These are phyloP conservation scores for Lodderomyces orthopsilosis DNA, from an alignment of 1,139 yeast species.

Conservation along the genomic window DNA sequence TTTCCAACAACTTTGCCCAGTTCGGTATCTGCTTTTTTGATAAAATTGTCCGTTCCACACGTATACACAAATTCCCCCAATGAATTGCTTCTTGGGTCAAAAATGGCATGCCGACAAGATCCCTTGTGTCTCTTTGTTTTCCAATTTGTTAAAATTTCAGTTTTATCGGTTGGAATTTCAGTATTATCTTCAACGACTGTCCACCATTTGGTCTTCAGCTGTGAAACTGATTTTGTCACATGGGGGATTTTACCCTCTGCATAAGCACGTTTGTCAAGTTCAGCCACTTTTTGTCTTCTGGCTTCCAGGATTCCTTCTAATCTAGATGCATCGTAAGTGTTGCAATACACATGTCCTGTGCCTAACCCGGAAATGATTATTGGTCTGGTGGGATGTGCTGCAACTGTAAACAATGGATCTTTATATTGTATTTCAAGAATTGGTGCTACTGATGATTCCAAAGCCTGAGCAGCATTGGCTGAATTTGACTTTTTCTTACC, in stretches of 20 bases:
- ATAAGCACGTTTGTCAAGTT: slow-evolving; percentile 25
- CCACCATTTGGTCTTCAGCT: slow-evolving; percentile 50
- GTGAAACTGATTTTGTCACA: slow-evolving; percentile 34
- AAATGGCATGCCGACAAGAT: slow-evolving; percentile 72
- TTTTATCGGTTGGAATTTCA: slow-evolving; percentile 26
- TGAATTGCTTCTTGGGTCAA: slow-evolving; percentile 49
- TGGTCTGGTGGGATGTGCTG: slow-evolving; percentile 75
- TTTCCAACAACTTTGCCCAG: slow-evolving; percentile 78
- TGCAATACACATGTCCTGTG: slow-evolving; percentile 68
- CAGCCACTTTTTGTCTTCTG: slow-evolving; percentile 20
- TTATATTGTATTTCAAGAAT: slow-evolving; percentile 49
- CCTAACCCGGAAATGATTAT: slow-evolving; percentile 70
- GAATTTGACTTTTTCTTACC: slow-evolving; percentile 33
- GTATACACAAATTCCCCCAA: slow-evolving; percentile 60
- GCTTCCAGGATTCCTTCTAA: slow-evolving; percentile 34
- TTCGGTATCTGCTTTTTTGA: slow-evolving; percentile 69
- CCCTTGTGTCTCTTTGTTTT: slow-evolving; percentile 88
- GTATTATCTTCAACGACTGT: slow-evolving; percentile 37
- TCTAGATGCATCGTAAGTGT: slow-evolving; percentile 49
- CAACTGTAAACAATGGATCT: slow-evolving; percentile 73
- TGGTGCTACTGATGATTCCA: slow-evolving; percentile 46
- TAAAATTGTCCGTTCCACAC: slow-evolving; percentile 75
- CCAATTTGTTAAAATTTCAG: slow-evolving; percentile 54
- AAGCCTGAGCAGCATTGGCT: slow-evolving; percentile 27
- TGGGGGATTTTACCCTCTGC: slow-evolving; percentile 26